Conservation (phyloP, 257 asterid species). For the Phtheirospermum japonicum region DNA sequence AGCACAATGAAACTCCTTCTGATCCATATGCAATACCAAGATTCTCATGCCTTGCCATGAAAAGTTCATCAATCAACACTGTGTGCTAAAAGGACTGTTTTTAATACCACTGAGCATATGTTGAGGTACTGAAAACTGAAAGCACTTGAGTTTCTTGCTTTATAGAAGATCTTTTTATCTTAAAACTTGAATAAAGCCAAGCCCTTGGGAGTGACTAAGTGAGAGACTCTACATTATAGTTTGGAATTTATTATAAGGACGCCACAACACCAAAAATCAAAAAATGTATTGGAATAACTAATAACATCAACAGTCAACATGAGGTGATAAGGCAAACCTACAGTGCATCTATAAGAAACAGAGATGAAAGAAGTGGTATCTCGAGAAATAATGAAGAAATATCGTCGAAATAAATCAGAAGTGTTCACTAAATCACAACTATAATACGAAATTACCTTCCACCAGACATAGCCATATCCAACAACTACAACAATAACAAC, state of each 20-base stretch:
- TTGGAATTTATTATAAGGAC: not conserved
- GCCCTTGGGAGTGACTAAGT: not conserved
- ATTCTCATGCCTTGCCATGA: slow-evolving; percentile 20
- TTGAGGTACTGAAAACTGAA: not conserved
- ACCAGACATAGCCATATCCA: slow-evolving; percentile 96
- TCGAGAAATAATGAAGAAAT: slow-evolving; percentile 6
- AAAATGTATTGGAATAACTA: not conserved
- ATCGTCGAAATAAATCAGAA: not conserved
- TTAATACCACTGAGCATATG: not conserved
- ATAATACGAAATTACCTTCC: slow-evolving; percentile 71
- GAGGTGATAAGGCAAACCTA: slow-evolving; percentile 8
- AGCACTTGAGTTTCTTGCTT: not conserved
- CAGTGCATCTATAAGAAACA: slow-evolving; percentile 3
- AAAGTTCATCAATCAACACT: slow-evolving; percentile 11
- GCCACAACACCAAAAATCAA: slow-evolving; percentile 16
- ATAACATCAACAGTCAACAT: slow-evolving; percentile 7
- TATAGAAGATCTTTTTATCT: not conserved
- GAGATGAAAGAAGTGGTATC: not conserved
- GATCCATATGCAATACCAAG: slow-evolving; percentile 16
- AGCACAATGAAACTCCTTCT: slow-evolving; percentile 1
- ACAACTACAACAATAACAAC: slow-evolving; percentile 60
- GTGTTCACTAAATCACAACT: not conserved
- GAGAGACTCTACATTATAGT: not conserved
- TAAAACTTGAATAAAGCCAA: not conserved
- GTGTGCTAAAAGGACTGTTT: not conserved